Conservation (phyloP, 2,329 filamentous ascomycete genomes). For the Talaromyces atroroseus region DNA sequence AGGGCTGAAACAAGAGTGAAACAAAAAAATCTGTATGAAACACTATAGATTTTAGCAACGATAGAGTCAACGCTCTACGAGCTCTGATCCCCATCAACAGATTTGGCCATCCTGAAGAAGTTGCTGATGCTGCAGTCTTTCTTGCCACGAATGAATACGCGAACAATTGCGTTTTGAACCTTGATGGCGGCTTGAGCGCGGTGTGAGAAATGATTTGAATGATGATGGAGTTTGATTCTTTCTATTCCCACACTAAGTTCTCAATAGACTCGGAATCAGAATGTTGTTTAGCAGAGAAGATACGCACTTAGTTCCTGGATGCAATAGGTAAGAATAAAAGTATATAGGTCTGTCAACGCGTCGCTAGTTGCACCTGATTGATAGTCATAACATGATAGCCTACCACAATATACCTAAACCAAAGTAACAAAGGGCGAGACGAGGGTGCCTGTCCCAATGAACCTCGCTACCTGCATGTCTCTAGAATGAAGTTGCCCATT, state of each 20-base stretch:
- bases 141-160: constrained; percentile 73
- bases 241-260: neutral
- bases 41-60: constrained; percentile 37
- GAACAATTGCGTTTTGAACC: constrained; percentile 79
- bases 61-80: constrained; percentile 25
- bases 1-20: neutral
- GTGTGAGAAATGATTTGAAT: constrained; percentile 29
- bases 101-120: constrained; percentile 63
- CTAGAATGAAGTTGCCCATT: too few species aligned
- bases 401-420: too few species aligned
- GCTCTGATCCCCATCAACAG: constrained; percentile 59
- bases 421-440: too few species aligned
- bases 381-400: too few species aligned
- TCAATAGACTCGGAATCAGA: too few species aligned
- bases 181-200: constrained; percentile 79
- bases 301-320: too few species aligned
- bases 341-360: too few species aligned
- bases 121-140: constrained; percentile 77
- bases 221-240: neutral
- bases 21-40: neutral
- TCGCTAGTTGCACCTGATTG: too few species aligned
- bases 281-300: too few species aligned
- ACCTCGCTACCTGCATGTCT: too few species aligned
- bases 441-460: too few species aligned
- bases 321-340: too few species aligned